Percentiles rank a stretch among this genome's conserved stretches.
phyloP scores from a whole-genome alignment of 2,329 filamentous ascomycete species.

The Clarireedia hainanense region DNA sequence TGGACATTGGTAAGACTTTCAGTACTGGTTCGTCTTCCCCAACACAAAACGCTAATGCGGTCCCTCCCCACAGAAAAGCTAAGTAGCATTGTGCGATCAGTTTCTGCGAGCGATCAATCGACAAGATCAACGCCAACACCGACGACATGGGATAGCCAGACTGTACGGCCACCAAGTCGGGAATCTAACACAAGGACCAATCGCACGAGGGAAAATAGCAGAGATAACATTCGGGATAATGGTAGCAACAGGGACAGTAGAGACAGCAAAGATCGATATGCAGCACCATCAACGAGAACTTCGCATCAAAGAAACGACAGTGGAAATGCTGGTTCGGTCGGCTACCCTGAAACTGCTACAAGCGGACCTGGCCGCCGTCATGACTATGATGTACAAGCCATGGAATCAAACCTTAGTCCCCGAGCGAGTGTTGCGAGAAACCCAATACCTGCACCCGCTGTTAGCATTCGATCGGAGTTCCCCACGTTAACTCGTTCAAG shows the following conservation, averaged over 20 bases:
- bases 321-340: slow-evolving; percentile 66
- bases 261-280: slow-evolving; percentile 42
- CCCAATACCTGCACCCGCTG: slow-evolving; percentile 80
- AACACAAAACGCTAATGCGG: slow-evolving; percentile 18
- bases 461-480: slow-evolving; percentile 96
- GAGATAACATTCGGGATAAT: slow-evolving; percentile 30
- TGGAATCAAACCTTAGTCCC: slow-evolving; percentile 81
- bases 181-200: slow-evolving; percentile 23
- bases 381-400: slow-evolving; percentile 92
- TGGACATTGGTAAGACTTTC: slow-evolving; percentile 66
- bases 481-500: slow-evolving; percentile 86
- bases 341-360: slow-evolving; percentile 71
- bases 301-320: slow-evolving; percentile 71
- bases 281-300: slow-evolving; percentile 21
- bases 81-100: slow-evolving; percentile 83
- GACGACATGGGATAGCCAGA: slow-evolving; percentile 59
- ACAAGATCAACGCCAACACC: slow-evolving; percentile 41
- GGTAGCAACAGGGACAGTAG: slow-evolving; percentile 26
- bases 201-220: slow-evolving; percentile 27
- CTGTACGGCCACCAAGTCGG: slow-evolving; percentile 46
- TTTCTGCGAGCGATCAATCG: slow-evolving; percentile 53
- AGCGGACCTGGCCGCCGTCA: slow-evolving; percentile 65
- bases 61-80: slow-evolving; percentile 65
- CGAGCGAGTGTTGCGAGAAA: slow-evolving; percentile 63
- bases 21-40: slow-evolving; percentile 28